These are phyloP conservation scores for Elaeis oleifera DNA, from an alignment of 202 grass and related monocot genomes.

Conservation along the genomic window DNA sequence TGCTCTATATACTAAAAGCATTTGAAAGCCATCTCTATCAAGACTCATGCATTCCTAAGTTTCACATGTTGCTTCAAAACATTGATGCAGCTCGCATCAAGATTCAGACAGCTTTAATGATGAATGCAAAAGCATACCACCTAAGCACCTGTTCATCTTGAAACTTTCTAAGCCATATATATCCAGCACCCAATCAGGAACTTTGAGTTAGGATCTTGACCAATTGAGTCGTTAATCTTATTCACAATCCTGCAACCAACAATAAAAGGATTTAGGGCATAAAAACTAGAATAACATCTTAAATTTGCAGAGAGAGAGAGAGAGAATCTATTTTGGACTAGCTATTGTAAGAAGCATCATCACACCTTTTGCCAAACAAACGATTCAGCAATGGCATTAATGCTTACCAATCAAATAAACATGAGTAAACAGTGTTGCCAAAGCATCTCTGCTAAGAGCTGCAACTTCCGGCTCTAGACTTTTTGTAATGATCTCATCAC, in stretches of 20 bases:
- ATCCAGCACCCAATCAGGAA: conserved; percentile 94
- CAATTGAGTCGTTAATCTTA: conserved; percentile 84
- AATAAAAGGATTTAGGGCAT: neutral
- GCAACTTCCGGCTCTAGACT: conserved; percentile 70
- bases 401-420: conserved; percentile 94
- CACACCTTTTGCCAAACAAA: neutral
- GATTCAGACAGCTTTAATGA: conserved; percentile 23
- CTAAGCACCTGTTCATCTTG: conserved; percentile 99
- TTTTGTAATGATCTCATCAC: conserved; percentile 88
- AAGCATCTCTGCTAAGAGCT: conserved; percentile 80
- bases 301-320: too few species aligned
- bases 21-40: too few species aligned
- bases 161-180: conserved; percentile 99
- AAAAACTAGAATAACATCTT: too few species aligned
- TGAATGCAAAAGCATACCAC: conserved; percentile 86
- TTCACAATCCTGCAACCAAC: conserved; percentile 78
- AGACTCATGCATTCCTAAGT: too few species aligned
- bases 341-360: too few species aligned
- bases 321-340: too few species aligned
- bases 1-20: too few species aligned
- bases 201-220: conserved; percentile 96
- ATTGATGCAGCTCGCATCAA: conserved; percentile 7
- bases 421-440: conserved; percentile 87
- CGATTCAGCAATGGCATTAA: neutral
- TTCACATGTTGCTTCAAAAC: neutral